phyloP scores from a whole-genome alignment of 108 stramenopile species.

The Discostella pseudostelligera region DNA sequence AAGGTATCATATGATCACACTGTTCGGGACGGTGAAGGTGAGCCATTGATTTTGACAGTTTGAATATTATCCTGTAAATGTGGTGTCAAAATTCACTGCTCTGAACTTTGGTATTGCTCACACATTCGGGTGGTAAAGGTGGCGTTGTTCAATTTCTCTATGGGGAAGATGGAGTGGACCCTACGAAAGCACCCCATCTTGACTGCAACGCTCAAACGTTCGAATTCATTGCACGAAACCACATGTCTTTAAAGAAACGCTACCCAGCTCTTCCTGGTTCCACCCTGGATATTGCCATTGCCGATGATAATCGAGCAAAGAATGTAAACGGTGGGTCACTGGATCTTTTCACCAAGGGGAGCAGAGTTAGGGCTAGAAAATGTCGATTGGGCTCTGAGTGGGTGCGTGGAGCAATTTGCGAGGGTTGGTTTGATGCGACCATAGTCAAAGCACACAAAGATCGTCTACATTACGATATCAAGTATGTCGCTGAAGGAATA shows the following conservation, averaged over 20 bases:
- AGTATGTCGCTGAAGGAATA: constrained; percentile 63
- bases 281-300: constrained; percentile 59
- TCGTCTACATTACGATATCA: constrained; percentile 60
- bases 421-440: constrained; percentile 82
- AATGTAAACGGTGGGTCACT: constrained; percentile 24
- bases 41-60: too few species aligned
- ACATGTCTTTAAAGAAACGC: constrained; percentile 64
- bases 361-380: constrained; percentile 64
- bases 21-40: constrained; percentile 96
- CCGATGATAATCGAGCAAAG: constrained; percentile 49
- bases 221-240: constrained; percentile 87
- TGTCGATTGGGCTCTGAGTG: constrained; percentile 69
- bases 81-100: too few species aligned
- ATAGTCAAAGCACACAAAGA: constrained; percentile 56
- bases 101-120: too few species aligned
- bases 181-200: constrained; percentile 83
- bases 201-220: constrained; percentile 83
- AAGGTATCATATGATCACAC: constrained; percentile 96
- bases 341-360: constrained; percentile 48
- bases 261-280: constrained; percentile 60
- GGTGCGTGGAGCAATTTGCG: constrained; percentile 72
- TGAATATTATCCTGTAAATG: too few species aligned
- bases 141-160: constrained; percentile 98
- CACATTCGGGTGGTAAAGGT: constrained; percentile 96
- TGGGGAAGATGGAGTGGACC: constrained; percentile 98